Percentiles rank a stretch among this genome's conserved stretches.
phyloP scores from a whole-genome alignment of 345 rosid genomes.

The Aegle marmelos region DNA sequence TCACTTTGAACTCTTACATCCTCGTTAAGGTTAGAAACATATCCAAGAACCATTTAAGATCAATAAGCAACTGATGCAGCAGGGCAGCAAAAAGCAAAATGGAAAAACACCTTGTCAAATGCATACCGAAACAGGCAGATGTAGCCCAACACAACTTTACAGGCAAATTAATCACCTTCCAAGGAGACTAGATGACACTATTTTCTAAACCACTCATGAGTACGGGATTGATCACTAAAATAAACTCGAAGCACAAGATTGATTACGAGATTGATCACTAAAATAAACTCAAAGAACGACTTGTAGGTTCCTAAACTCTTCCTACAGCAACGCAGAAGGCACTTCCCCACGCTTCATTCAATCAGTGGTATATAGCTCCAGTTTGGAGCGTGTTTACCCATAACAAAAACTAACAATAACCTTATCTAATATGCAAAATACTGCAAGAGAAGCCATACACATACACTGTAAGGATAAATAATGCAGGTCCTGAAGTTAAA shows the following conservation, averaged over 20 bases:
- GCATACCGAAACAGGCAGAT: not conserved
- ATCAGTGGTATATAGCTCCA: not conserved
- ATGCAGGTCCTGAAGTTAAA: not conserved
- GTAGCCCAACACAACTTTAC: not conserved
- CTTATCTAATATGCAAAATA: not conserved
- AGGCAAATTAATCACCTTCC: no score
- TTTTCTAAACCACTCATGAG: no score
- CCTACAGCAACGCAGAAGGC: not conserved
- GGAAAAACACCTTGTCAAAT: not conserved
- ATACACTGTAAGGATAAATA: not conserved
- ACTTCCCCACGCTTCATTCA: not conserved
- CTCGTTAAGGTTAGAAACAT: slow-evolving; percentile 16
- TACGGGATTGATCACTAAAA: no score
- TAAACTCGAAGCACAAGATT: no score
- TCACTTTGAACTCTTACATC: not conserved
- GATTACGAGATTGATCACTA: no score
- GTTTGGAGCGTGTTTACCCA: not conserved
- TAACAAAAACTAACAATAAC: no score
- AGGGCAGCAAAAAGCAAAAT: not conserved
- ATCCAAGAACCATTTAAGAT: not conserved
- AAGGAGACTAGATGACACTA: no score
- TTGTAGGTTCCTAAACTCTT: not conserved
- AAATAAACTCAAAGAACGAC: not conserved
- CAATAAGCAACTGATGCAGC: not conserved
- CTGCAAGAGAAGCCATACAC: not conserved